Base-by-base conservation (phyloP, 148 eudicot genomes). In the Bassia scoparia region DNA sequence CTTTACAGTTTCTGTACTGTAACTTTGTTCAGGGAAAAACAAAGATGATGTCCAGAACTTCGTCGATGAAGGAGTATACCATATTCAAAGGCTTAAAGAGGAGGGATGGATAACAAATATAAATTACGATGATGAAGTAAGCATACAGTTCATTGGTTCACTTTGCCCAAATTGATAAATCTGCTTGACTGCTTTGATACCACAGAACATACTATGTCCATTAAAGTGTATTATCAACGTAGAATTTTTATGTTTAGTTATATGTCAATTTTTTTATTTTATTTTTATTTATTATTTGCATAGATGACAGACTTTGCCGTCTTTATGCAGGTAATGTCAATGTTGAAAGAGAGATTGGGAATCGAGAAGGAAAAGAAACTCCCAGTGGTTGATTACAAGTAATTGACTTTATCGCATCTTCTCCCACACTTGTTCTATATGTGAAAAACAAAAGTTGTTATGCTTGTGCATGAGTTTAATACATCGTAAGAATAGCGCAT, bases 21-120 rank as follows among this genome's bases (percentile, higher is more conserved):
- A 79, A 72, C 84, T 75, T 52, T 60, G 46, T 81, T 50, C 88
- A 94, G 98, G 91, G 72, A 94, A 91, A 88, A 80, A 54, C 69
- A 86, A 76, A 78, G 93, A 88, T 76, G 93, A 89, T 59, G 78
- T 94, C 74, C 97, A 86, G 77, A 91, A 77, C 69, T 91, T 94
- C 76, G 70, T 94, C 33, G 83, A 88, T 83, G 97, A 94, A 81
- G 98, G 98, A 71, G 91, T 91, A 43, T 94, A 81, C 77, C 77
- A 84, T 78, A 80, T 94, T 44, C 89, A 89, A 77, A 89, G 78
- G 79, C 87, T 94, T 74, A 91, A 89, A 81, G 97, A 91, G 74
- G 93, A 83, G 62, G 96, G 97, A 67, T 94, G 95, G 96, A 89
- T 94, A 74, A 91, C 98, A 38, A 83, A 91, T 85, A 86, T 94